Base-by-base conservation (phyloP, 2,329 filamentous ascomycete species). In the Penicillium sp. region DNA sequence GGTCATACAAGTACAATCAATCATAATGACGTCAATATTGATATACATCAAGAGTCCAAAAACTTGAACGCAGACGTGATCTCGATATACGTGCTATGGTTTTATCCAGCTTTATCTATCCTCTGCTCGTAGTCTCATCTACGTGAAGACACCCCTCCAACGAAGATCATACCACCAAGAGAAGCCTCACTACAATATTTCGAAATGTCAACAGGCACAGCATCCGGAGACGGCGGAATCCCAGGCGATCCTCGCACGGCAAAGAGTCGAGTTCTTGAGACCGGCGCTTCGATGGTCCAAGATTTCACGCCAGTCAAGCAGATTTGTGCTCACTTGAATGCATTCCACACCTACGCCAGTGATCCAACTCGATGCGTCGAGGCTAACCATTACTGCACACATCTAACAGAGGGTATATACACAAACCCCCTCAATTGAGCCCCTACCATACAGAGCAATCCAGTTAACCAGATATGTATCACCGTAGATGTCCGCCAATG, bases 301-400 rank as follows among this genome's bases (percentile, higher is more conserved):
- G 65, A 71, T 54, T 88, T 94, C 64, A 72, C 77, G 0, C 87
- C 88, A 0, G 69, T 88, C 6, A 84, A 87, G 59, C 79, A 81
- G 43, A 78, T 94, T 40, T 93, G 88, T 67, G 87, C 86, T 1
- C 87, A 91, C 62, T 75, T 95, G 1, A 90, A 93, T 59, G 88
- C 87, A n/a, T 90, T 90, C 61, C 89, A 94, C 61, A 81, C 84
- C 39, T 93, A 93, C 62, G 84, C 83, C n/a, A 76, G 81, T 22
- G 85, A 91, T 37, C 81, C 83, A 0, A 76, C 72, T 1, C 81
- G 86, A 11, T 76, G 74, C 31, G 82, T 94, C 1, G 87, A 93
- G 64, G 74, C 87, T 0, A 89, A 93, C 62, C 88, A 94, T 66
- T 95, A 93, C 69, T 95, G 89, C 64, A 78, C 84, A 1, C 87